These are phyloP conservation scores for Onygena corvina DNA, from an alignment of 2,329 filamentous ascomycete species.

Conservation along the genomic window DNA sequence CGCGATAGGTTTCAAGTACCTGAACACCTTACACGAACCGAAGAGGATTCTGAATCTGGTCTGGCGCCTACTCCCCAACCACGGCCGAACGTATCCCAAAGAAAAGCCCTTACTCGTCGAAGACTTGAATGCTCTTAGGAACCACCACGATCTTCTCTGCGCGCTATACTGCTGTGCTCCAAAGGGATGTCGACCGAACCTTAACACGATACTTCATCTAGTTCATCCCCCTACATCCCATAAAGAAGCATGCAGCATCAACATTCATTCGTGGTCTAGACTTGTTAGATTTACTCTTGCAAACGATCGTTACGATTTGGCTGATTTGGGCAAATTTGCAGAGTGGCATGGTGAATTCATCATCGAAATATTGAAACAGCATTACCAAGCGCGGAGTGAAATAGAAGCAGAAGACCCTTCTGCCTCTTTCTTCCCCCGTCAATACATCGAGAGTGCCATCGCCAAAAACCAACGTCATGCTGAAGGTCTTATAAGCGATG, in stretches of 20 bases:
- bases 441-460: conserved; percentile 42
- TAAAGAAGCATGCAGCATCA: conserved; percentile 47
- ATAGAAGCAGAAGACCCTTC: conserved; percentile 42
- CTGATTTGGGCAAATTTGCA: conserved; percentile 38
- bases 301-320: conserved; percentile 37
- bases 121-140: conserved; percentile 47
- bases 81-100: conserved; percentile 49
- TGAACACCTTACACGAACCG: conserved; percentile 37
- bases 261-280: conserved; percentile 46
- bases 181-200: conserved; percentile 40
- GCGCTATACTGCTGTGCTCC: conserved; percentile 49
- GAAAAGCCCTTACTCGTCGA: conserved; percentile 42
- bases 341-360: conserved; percentile 46
- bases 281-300: conserved; percentile 47
- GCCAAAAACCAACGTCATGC: conserved; percentile 47
- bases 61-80: conserved; percentile 48
- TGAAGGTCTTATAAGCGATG: conserved; percentile 42
- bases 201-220: conserved; percentile 42
- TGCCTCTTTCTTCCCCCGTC: conserved; percentile 32
- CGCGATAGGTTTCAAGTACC: conserved; percentile 37
- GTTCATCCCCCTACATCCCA: conserved; percentile 48
- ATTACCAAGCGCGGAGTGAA: conserved; percentile 45
- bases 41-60: conserved; percentile 46
- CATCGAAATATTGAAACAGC: conserved; percentile 42
- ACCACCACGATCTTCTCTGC: conserved; percentile 50